phyloP scores from a whole-genome alignment of 805 yeast species.

The Ogataea thermomethanolica region DNA sequence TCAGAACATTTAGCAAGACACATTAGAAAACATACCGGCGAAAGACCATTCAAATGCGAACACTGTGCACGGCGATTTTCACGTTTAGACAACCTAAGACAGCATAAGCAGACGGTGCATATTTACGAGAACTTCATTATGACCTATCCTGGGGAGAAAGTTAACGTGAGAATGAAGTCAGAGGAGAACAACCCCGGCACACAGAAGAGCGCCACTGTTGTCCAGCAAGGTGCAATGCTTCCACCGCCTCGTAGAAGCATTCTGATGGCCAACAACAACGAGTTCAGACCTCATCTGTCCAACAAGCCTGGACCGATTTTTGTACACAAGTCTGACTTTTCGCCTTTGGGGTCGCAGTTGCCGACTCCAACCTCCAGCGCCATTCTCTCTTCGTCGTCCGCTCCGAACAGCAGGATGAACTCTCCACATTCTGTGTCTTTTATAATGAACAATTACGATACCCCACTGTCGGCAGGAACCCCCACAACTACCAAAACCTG shows the following conservation, averaged over 20 bases:
- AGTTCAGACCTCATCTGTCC: conserved; percentile 28
- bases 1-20: conserved; percentile 92
- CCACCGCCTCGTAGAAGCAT: conserved; percentile 31
- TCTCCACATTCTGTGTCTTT: conserved; percentile 21
- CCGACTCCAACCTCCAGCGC: conserved; percentile 22
- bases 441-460: conserved; percentile 13
- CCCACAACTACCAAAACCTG: conserved; percentile 17
- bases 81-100: conserved; percentile 82
- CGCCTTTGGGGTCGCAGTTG: conserved; percentile 16
- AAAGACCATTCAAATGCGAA: conserved; percentile 85
- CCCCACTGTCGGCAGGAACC: conserved; percentile 8
- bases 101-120: conserved; percentile 85
- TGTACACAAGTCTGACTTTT: conserved; percentile 23
- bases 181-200: conserved; percentile 15
- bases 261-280: conserved; percentile 16
- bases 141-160: conserved; percentile 33
- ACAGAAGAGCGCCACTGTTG: conserved; percentile 11
- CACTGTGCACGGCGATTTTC: conserved; percentile 77
- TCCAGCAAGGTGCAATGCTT: conserved; percentile 25
- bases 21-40: conserved; percentile 91
- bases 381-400: conserved; percentile 12
- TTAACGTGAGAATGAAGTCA: conserved; percentile 28
- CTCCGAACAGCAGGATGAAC: conserved; percentile 14
- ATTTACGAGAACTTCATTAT: conserved; percentile 43
- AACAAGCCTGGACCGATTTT: conserved; percentile 32